Evolutionary conservation across 306 rosid species (phyloP).

Genomic region (Myrica gale): DNA sequence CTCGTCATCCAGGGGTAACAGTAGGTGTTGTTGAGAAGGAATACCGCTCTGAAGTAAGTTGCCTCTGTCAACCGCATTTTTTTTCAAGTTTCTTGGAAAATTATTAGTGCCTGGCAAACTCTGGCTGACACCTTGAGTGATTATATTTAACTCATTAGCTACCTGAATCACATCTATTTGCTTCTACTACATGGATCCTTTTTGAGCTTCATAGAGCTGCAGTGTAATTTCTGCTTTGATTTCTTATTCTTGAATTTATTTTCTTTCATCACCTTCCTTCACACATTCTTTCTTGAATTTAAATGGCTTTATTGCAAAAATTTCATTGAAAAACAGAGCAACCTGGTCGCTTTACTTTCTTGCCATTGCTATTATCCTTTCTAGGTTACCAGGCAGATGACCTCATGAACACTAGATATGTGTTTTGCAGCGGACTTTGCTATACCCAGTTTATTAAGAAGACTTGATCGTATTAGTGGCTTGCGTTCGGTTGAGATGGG

Average conservation of each 20-base stretch:
- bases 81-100: not conserved
- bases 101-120: not conserved
- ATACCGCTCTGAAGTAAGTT: slow-evolving; percentile 66
- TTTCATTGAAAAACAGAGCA: not conserved
- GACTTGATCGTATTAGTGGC: not conserved
- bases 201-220: not conserved
- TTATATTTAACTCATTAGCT: not conserved
- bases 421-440: not conserved
- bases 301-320: not conserved
- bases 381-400: not conserved
- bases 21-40: slow-evolving; percentile 86
- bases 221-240: not conserved
- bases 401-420: not conserved
- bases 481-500: not conserved
- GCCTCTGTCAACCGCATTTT: slow-evolving; percentile 8
- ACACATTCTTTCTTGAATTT: not conserved
- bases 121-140: not conserved
- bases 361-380: not conserved
- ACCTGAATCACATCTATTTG: not conserved
- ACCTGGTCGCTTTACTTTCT: not conserved
- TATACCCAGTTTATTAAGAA: not conserved
- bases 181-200: not conserved
- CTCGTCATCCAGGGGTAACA: slow-evolving; percentile 77
- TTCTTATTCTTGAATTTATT: not conserved
- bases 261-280: not conserved